Evolutionary conservation across 2,329 filamentous ascomycete genomes (phyloP).

Genomic region (Neofusicoccum sp.): DNA sequence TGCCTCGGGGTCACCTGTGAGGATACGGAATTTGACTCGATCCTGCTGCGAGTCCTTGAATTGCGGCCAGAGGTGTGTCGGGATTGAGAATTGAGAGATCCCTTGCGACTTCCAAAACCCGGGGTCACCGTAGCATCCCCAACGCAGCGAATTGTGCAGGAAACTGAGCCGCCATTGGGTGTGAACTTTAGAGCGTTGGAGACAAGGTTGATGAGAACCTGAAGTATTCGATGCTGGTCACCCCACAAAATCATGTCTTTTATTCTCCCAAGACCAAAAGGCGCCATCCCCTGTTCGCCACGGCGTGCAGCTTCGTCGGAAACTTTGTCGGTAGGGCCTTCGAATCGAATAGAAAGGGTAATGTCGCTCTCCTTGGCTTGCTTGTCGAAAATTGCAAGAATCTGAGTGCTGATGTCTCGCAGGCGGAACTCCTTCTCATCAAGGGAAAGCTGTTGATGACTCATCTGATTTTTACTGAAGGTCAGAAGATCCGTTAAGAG

Average conservation of each 20-base stretch:
- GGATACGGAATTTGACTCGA: constrained; percentile 35
- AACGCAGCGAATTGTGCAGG: constrained; percentile 73
- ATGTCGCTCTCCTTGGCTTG: constrained; percentile 82
- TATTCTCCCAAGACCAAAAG: constrained; percentile 66
- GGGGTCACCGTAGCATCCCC: constrained; percentile 47
- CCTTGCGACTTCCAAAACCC: constrained; percentile 41
- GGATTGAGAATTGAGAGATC: constrained; percentile 47
- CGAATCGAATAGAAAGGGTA: constrained; percentile 70
- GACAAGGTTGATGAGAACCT: constrained; percentile 92
- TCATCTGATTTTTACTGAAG: constrained; percentile 94
- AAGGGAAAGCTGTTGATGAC: constrained; percentile 71
- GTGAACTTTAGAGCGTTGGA: constrained; percentile 94
- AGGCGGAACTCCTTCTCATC: constrained; percentile 85
- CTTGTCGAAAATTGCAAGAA: constrained; percentile 85
- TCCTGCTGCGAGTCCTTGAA: constrained; percentile 32
- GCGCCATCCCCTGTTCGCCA: constrained; percentile 57
- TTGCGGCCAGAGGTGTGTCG: constrained; percentile 42
- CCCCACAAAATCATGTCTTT: constrained; percentile 90
- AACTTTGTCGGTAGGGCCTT: constrained; percentile 52
- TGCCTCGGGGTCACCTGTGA: constrained; percentile 28
- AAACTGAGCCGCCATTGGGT: constrained; percentile 72
- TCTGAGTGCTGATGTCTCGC: constrained; percentile 80
- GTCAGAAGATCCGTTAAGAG: constrained; percentile 86
- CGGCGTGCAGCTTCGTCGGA: constrained; percentile 40
- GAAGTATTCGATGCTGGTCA: constrained; percentile 87